Base-by-base conservation (phyloP, 208 protist genomes). In the Leishmania mexicana region DNA sequence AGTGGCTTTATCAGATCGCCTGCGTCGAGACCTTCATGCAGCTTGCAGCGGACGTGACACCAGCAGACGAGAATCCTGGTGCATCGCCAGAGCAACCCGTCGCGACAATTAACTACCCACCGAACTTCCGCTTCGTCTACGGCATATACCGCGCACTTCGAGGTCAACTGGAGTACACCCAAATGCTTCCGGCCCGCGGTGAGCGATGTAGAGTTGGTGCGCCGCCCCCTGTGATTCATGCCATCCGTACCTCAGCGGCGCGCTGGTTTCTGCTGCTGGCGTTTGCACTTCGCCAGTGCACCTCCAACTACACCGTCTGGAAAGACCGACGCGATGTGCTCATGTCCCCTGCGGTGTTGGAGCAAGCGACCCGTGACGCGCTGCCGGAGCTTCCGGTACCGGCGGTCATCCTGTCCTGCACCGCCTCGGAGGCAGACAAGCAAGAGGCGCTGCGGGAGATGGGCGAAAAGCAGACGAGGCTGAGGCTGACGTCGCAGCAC, bases 271-370 rank as follows among this genome's bases (percentile, higher is more conserved):
- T 96, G n/a, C 80, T 95, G 58, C 83, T 94, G 6, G 87, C 87
- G 0, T 95, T 94, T 81, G 85, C 86, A 0, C 60, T 95, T 11
- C 83, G 85, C 2, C 81, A 92, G 51, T 90, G 86, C 76, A 71
- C 85, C 8, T 85, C 89, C 38, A 86, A 96, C 87, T 97, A 97
- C 85, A 90, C 92, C 13, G 85, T 86, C 17, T 97, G 94, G 92
- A 90, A 90, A 79, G 92, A 96, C 49, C 89, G 94, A 3, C 90
- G 90, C 11, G 85, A 94, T 65, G 79, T 95, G 42, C 38, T 97
- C 17, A 81, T 95, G 77, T 78, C 73, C 4, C 72, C 87, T 0
- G 35, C 60, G 21, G 79, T 88, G 45, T 79, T 93, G 42, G 72
- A 65, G 65, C 64, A 72, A 28, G 83, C 87, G 8, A 84, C 82